These are phyloP conservation scores for Cotoneaster glaucophyllus DNA, from an alignment of 306 rosid species.

Conservation along the genomic window DNA sequence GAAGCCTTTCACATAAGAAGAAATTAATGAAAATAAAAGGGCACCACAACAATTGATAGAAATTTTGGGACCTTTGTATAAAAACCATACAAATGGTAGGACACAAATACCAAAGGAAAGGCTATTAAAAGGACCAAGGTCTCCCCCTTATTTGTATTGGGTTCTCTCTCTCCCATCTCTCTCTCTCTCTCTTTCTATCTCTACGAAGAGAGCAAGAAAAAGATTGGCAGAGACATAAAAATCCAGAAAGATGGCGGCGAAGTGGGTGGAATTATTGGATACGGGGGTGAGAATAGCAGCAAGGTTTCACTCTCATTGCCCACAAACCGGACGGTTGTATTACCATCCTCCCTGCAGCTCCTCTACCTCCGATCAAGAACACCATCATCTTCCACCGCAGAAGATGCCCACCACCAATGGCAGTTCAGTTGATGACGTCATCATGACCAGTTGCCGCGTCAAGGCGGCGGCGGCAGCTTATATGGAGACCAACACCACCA, in stretches of 20 bases:
- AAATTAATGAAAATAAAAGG: neutral
- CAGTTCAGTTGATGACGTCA: neutral
- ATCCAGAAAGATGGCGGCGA: slow-evolving; percentile 17
- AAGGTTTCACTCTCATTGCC: slow-evolving; percentile 51
- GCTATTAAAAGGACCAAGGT: neutral
- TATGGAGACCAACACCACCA: neutral
- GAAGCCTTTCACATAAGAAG: neutral
- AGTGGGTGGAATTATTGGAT: slow-evolving; percentile 44
- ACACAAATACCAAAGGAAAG: neutral
- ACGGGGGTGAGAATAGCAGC: slow-evolving; percentile 49
- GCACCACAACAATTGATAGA: neutral
- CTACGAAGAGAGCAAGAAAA: neutral
- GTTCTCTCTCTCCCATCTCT: neutral
- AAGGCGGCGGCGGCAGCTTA: slow-evolving; percentile 1
- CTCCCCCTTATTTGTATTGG: neutral
- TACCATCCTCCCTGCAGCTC: slow-evolving; percentile 47
- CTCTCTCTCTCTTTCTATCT: neutral
- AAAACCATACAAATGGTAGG: neutral
- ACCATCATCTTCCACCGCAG: neutral
- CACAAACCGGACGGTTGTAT: slow-evolving; percentile 46
- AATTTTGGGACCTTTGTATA: neutral
- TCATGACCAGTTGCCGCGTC: neutral
- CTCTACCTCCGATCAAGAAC: slow-evolving; percentile 8
- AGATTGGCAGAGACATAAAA: neutral
- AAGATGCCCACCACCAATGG: neutral